These are phyloP conservation scores for Curvularia sp. DNA, from an alignment of 2,329 filamentous ascomycete species.

Conservation along the genomic window DNA sequence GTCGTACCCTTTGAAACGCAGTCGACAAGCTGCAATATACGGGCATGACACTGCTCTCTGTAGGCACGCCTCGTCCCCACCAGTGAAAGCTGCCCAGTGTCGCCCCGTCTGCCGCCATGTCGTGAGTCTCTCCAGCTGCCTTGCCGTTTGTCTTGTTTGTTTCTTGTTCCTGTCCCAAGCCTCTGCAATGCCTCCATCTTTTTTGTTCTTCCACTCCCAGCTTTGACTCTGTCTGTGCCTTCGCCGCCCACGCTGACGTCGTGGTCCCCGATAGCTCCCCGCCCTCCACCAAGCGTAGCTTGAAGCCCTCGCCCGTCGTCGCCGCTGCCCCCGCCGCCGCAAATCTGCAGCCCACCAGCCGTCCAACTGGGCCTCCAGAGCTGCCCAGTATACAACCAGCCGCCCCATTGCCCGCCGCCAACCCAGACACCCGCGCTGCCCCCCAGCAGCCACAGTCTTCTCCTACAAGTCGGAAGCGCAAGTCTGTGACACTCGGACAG, in stretches of 20 bases:
- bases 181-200: constrained; percentile 1
- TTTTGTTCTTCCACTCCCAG: not conserved
- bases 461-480: constrained; percentile 43
- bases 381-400: constrained; percentile 41
- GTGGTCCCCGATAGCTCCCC: constrained; percentile 48
- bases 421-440: constrained; percentile 30
- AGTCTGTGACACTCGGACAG: constrained; percentile 40
- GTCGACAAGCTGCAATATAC: constrained; percentile 39
- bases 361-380: constrained; percentile 34
- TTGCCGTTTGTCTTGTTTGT: constrained; percentile 16
- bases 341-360: constrained; percentile 30
- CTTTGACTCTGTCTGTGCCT: constrained; percentile 1
- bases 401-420: constrained; percentile 31
- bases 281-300: constrained; percentile 53
- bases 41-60: constrained; percentile 46
- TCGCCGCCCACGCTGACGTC: constrained; percentile 40
- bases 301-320: constrained; percentile 52
- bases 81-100: constrained; percentile 42
- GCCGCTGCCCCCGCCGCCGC: constrained; percentile 41
- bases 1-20: constrained; percentile 40
- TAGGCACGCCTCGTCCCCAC: constrained; percentile 33
- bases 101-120: constrained; percentile 43
- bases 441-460: constrained; percentile 33
- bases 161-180: not conserved
- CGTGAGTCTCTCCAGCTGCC: constrained; percentile 45